phyloP scores from a whole-genome alignment of 2,329 filamentous ascomycete genomes.

The Bipolaris oryzae region DNA sequence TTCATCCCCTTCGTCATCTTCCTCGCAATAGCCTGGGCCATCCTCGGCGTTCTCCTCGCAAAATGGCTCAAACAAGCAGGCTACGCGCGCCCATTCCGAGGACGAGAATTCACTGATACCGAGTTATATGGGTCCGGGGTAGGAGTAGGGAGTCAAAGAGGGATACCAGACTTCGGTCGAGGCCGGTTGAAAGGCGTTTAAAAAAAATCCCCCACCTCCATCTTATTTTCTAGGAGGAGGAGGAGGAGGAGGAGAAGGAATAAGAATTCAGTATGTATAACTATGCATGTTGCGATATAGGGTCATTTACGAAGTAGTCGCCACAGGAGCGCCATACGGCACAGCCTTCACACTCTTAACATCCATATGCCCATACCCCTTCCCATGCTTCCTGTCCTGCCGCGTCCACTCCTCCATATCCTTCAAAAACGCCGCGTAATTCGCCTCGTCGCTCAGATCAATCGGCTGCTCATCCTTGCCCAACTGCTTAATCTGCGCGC shows the following conservation, averaged over 20 bases:
- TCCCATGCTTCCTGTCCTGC: constrained; percentile 50
- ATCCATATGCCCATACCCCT: constrained; percentile 56
- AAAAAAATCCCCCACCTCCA: too few species aligned
- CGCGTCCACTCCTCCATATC: constrained; percentile 55
- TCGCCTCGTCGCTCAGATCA: constrained; percentile 57
- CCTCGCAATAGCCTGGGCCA: constrained; percentile 24
- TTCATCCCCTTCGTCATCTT: constrained; percentile 23
- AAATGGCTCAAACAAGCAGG: constrained; percentile 28
- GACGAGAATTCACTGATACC: constrained; percentile 6
- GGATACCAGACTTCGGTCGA: too few species aligned
- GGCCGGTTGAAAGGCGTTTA: too few species aligned
- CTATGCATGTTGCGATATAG: too few species aligned
- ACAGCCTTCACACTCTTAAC: constrained; percentile 45
- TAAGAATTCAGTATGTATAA: too few species aligned
- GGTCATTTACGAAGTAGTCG: background rate
- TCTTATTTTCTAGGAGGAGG: too few species aligned
- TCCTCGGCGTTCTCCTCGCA: constrained; percentile 25
- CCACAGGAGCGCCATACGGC: constrained; percentile 42
- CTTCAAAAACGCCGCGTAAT: constrained; percentile 56
- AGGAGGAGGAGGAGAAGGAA: too few species aligned
- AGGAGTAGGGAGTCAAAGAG: constrained; percentile 12
- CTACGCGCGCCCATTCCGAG: constrained; percentile 20
- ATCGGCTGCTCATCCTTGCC: constrained; percentile 61
- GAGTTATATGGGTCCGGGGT: constrained; percentile 18
- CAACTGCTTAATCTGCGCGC: constrained; percentile 59